A percentile compares a stretch with the other conserved stretches of the same genome.
These are phyloP conservation scores for Rosa rugosa DNA, from an alignment of 306 rosid species.

Conservation along the genomic window DNA sequence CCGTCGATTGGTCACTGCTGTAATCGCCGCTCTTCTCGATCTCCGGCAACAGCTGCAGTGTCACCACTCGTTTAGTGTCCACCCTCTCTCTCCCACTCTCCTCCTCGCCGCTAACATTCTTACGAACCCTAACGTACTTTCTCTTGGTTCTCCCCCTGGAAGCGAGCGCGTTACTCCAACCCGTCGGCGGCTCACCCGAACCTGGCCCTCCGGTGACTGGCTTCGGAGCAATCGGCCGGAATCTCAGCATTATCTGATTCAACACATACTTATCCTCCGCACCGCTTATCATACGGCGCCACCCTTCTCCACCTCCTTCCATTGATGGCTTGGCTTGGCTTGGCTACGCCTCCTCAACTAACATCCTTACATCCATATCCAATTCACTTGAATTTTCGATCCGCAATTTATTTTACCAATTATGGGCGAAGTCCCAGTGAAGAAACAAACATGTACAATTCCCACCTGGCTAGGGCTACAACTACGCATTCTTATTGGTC, in stretches of 20 bases:
- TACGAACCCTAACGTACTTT: constrained; percentile 62
- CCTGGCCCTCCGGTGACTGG: constrained; percentile 31
- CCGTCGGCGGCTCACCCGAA: not conserved
- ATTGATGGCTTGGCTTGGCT: not conserved
- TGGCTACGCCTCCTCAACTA: not conserved
- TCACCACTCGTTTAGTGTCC: not conserved
- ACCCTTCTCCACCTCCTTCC: constrained; percentile 29
- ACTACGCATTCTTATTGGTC: constrained; percentile 26
- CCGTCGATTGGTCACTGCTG: not conserved
- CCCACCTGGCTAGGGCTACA: constrained; percentile 31
- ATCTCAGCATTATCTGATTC: constrained; percentile 43
- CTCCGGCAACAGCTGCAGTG: constrained; percentile 52
- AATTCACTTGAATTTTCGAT: not conserved
- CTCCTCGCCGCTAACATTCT: not conserved
- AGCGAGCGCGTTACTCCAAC: not conserved
- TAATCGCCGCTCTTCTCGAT: constrained; percentile 7
- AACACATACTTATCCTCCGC: constrained; percentile 23
- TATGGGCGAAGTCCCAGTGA: constrained; percentile 14
- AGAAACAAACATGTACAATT: not conserved
- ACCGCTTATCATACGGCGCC: constrained; percentile 15
- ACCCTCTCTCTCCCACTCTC: not conserved
- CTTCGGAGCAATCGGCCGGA: constrained; percentile 75
- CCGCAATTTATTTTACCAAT: not conserved
- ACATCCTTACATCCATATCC: not conserved
- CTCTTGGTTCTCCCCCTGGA: constrained; percentile 43